Conservation (phyloP, 768 basidiomycete genomes). For the Boletus insuetus region DNA sequence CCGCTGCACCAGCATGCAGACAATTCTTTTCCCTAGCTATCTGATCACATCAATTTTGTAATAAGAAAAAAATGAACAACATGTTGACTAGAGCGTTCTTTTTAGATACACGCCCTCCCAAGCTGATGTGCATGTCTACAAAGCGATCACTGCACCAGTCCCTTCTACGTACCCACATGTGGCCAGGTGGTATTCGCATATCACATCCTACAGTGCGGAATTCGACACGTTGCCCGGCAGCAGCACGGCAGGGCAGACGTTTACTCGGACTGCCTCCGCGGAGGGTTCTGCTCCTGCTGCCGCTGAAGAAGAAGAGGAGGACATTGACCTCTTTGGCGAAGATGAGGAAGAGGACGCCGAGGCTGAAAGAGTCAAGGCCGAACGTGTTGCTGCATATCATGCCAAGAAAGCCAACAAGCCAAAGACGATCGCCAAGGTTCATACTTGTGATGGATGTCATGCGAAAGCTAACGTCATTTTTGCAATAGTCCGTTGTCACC, state of each 20-base stretch:
- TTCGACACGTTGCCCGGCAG: constrained; percentile 79
- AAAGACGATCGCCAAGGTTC: constrained; percentile 84
- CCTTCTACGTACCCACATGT: constrained; percentile 67
- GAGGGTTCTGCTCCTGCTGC: constrained; percentile 46
- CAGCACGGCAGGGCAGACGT: constrained; percentile 74
- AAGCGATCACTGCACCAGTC: constrained; percentile 67
- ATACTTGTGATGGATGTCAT: constrained; percentile 14
- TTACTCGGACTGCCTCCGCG: constrained; percentile 49
- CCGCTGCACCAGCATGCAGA: constrained; percentile 79
- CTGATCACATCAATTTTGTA: constrained; percentile 48
- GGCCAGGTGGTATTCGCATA: constrained; percentile 93
- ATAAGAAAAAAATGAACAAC: not conserved
- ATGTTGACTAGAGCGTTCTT: constrained; percentile 9
- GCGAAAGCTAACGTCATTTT: constrained; percentile 9
- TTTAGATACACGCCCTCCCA: constrained; percentile 86
- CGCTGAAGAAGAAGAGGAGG: constrained; percentile 55
- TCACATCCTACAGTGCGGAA: constrained; percentile 81
- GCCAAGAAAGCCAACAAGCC: constrained; percentile 91
- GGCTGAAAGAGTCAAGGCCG: constrained; percentile 82
- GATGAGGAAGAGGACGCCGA: constrained; percentile 83
- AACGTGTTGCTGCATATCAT: constrained; percentile 92
- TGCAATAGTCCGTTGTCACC: constrained; percentile 93
- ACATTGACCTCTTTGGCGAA: constrained; percentile 87
- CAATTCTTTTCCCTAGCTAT: constrained; percentile 61
- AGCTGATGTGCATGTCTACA: constrained; percentile 92